phyloP scores from a whole-genome alignment of 1,284 basidiomycete species.

The Ganoderma boninense region DNA sequence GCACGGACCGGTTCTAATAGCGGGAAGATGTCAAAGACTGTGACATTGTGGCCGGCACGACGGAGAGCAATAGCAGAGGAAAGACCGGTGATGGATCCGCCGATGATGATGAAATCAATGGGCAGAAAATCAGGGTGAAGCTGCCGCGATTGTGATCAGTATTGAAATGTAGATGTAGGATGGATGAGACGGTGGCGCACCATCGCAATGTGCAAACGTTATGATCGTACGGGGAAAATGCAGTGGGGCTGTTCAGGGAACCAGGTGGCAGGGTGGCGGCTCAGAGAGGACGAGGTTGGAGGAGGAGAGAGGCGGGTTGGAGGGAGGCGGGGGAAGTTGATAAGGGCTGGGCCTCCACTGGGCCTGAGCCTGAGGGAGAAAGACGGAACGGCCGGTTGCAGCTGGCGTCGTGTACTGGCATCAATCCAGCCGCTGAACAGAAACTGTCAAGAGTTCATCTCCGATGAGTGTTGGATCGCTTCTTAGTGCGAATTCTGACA shows the following conservation, averaged over 20 bases:
- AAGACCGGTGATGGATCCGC: slow-evolving; percentile 42
- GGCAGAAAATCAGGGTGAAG: slow-evolving; percentile 4
- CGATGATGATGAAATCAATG: slow-evolving; percentile 43
- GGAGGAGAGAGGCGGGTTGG: not conserved
- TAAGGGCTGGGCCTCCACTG: too few relatives aligned
- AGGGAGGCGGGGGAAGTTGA: not conserved
- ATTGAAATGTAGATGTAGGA: too few relatives aligned
- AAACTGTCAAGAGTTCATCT: not conserved
- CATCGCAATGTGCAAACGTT: not conserved
- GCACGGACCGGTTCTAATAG: slow-evolving; percentile 33
- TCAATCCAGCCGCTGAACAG: not conserved
- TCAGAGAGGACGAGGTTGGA: not conserved
- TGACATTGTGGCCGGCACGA: slow-evolving; percentile 42
- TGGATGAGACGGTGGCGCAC: not conserved
- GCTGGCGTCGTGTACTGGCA: not conserved
- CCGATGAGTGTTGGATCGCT: not conserved
- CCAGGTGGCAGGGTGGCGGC: not conserved
- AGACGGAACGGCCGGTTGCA: not conserved
- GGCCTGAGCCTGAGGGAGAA: too few relatives aligned
- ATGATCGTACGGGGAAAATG: not conserved
- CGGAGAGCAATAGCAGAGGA: slow-evolving; percentile 40
- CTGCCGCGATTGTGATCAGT: not conserved
- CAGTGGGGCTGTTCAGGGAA: not conserved
- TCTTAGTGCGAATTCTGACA: not conserved
- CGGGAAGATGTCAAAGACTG: slow-evolving; percentile 37